Base-by-base conservation (phyloP, 148 eudicot species). In the Rhododendron kiyosumense region DNA sequence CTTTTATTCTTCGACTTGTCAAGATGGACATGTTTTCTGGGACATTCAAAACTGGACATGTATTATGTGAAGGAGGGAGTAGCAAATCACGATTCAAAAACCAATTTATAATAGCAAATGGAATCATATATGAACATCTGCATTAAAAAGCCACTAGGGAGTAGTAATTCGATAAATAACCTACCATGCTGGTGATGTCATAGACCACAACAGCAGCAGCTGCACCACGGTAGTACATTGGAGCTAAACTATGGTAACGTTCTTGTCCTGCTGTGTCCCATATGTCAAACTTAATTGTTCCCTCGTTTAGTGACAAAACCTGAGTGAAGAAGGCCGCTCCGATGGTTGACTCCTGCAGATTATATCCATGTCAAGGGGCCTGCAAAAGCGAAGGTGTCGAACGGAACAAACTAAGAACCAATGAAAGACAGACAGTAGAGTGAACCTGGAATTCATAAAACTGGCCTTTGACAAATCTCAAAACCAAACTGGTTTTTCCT, bases 221-320 rank as follows among this genome's bases (percentile, higher is more conserved):
- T 49, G 95, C 97, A 88, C 93, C 95, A 15, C 94, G 94, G 75
- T 94, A 93, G 87, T 94, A 94, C 97, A 94, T 94, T 59, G 97
- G 97, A 90, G 95, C 97, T 88, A 94, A 89, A 92, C 97, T 93
- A 38, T 94, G 94, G 88, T 94, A 94, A 46, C 95, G 88, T 83
- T 94, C 97, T 88, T 94, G 97, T 74, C 97, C 97, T 0, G 97
- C 97, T 30, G 97, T 94, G 88, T 94, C 97, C 97, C 97, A 94
- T 89, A 94, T 93, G 82, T 94, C 97, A 79, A 94, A 91, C 71
- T 94, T 94, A 2, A 94, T 90, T 0, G 91, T 93, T 20, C 88
- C 92, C 73, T 94, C 94, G 69, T 90, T 88, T 79, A 93, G 67
- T 30, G 94, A 91, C 83, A 94, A 87, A 41, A 91, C 90, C 52